These are phyloP conservation scores for Fusarium ramigenum DNA, from an alignment of 2,329 filamentous ascomycete species.

Conservation along the genomic window DNA sequence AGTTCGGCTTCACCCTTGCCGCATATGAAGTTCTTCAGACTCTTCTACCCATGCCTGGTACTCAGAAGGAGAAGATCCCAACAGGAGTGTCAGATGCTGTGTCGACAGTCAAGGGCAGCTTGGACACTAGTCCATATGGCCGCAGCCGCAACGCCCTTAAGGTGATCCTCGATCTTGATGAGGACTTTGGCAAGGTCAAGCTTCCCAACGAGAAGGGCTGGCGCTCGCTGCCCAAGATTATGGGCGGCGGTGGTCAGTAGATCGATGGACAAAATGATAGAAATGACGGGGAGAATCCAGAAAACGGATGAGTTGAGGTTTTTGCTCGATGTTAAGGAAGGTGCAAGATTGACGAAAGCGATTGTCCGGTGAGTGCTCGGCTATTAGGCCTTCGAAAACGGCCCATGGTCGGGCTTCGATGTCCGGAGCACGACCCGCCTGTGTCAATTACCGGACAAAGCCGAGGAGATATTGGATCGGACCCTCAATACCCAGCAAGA, in stretches of 20 bases:
- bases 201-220: conserved; percentile 64
- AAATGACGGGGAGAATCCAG: neutral
- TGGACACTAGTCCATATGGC: conserved; percentile 60
- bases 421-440: conserved; percentile 21
- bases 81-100: conserved; percentile 71
- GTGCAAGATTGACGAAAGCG: conserved; percentile 12
- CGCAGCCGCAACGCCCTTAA: conserved; percentile 90
- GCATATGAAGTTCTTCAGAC: conserved; percentile 93
- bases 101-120: conserved; percentile 51
- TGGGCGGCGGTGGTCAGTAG: conserved; percentile 53
- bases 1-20: conserved; percentile 97
- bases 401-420: conserved; percentile 26
- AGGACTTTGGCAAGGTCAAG: conserved; percentile 85
- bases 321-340: conserved; percentile 11
- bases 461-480: conserved; percentile 11
- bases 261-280: neutral
- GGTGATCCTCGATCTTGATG: conserved; percentile 92
- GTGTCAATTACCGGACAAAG: conserved; percentile 31
- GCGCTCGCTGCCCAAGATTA: conserved; percentile 61
- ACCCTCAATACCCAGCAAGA: neutral
- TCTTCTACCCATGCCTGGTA: conserved; percentile 76
- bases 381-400: conserved; percentile 26
- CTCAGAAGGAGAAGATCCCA: conserved; percentile 61
- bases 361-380: conserved; percentile 37
- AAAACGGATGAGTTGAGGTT: neutral